Percentiles rank a stretch among this genome's conserved stretches.
Conservation (phyloP, 2,329 filamentous ascomycete species). For the Xylariaceae sp. region DNA sequence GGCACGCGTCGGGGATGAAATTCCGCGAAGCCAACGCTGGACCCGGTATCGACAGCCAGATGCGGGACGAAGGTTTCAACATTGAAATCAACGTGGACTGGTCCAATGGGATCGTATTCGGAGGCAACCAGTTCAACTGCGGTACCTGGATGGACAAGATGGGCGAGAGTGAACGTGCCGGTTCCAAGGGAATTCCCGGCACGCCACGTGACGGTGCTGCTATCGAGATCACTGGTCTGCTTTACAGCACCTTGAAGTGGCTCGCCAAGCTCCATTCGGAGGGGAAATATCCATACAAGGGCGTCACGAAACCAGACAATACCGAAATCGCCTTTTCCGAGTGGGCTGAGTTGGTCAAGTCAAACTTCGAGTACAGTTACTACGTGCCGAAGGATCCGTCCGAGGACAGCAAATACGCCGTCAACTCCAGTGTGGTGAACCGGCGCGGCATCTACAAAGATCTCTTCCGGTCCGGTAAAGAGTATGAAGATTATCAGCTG, state of each 20-base stretch:
- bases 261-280: conserved; percentile 59
- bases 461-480: conserved; percentile 85
- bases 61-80: conserved; percentile 88
- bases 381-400: conserved; percentile 67
- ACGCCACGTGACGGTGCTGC: conserved; percentile 96
- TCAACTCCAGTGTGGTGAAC: conserved; percentile 76
- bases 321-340: conserved; percentile 61
- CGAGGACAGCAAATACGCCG: conserved; percentile 71
- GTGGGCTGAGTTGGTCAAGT: conserved; percentile 76
- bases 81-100: conserved; percentile 89
- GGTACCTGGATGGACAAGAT: conserved; percentile 99
- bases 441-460: conserved; percentile 98
- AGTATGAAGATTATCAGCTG: conserved; percentile 96
- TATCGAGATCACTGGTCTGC: conserved; percentile 87
- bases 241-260: conserved; percentile 88
- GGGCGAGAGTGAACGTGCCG: conserved; percentile 91
- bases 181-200: conserved; percentile 87
- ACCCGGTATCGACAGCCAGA: conserved; percentile 80
- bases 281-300: conserved; percentile 66
- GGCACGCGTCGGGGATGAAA: conserved; percentile 83
- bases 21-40: conserved; percentile 95
- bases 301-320: conserved; percentile 62
- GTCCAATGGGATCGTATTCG: conserved; percentile 84
- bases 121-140: conserved; percentile 90
- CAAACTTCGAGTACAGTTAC: conserved; percentile 88